Evolutionary conservation across 306 rosid genomes (phyloP), one percentile per base, ranked within the genome.

Genomic region (Malus domestica): DNA sequence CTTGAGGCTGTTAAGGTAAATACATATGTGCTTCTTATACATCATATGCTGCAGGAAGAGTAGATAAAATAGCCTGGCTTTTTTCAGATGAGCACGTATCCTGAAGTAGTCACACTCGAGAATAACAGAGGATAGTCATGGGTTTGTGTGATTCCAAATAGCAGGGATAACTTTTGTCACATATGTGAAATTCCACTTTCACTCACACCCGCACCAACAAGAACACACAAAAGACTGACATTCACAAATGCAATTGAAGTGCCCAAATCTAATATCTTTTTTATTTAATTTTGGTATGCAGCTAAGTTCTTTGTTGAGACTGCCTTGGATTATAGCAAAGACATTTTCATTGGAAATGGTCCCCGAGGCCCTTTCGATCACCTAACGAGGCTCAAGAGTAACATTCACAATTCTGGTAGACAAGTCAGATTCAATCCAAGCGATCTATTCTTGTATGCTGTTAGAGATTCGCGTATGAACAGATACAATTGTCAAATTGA

Each of bases 341-440:
- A 90, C 63, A 79, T 95, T 29, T 77, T 61, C 80, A 88, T 95
- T 69, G 98, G 98, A 83, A 88, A 83, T 68, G 98, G 98, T 83
- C 80, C 81, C 74, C 97, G 92, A 80, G 96, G 96, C 65, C 98
- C 96, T 25, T 89, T 95, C 38, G 98, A 95, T 84, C 97, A 89
- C 76, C 85, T 89, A 81, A 79, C 86, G 59, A 78, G 76, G 49
- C 92, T 92, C 25, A 90, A 90, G 82, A 83, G 77, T 80, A 66
- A 62, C 32, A 57, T 16, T 74, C 88, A 64, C 25, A 23, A 23
- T 23, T 23, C 25, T 23, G 25, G 25, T 23, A 23, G 25, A 23
- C 25, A 23, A 23, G 25, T 23, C 25, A 23, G 25, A 23, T 23
- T 23, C 25, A 23, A 23, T 23, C 25, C 25, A 23, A 23, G 25